Evolutionary conservation across 148 eudicot genomes (phyloP).

Genomic region (Cornus florida): DNA sequence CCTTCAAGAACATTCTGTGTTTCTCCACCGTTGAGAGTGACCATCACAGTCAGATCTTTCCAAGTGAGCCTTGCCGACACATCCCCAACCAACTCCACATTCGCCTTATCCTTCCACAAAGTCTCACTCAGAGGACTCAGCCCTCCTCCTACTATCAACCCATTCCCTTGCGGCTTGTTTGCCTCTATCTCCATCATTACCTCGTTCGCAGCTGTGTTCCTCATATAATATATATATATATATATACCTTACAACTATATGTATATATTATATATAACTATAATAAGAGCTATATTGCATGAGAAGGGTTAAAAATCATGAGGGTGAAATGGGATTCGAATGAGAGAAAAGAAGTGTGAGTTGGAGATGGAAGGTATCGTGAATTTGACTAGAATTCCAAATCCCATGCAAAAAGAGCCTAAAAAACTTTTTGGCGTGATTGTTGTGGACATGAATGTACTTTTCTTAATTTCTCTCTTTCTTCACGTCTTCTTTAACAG

Average conservation of each 20-base stretch:
- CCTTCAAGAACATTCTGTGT: slow-evolving; percentile 80
- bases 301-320: not conserved
- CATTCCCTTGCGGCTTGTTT: slow-evolving; percentile 30
- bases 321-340: not conserved
- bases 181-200: slow-evolving; percentile 56
- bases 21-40: slow-evolving; percentile 68
- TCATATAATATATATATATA: not conserved
- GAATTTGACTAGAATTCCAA: slow-evolving; percentile 7
- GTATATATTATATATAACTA: too few species aligned
- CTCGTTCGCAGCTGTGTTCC: slow-evolving; percentile 15
- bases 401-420: slow-evolving; percentile 15
- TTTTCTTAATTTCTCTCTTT: not conserved
- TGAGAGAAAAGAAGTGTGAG: not conserved
- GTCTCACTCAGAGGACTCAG: slow-evolving; percentile 87
- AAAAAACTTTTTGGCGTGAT: slow-evolving; percentile 5
- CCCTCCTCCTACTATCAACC: slow-evolving; percentile 32
- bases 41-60: slow-evolving; percentile 83
- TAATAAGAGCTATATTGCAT: too few species aligned
- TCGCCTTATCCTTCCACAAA: slow-evolving; percentile 60
- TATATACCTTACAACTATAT: not conserved
- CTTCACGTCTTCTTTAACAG: not conserved
- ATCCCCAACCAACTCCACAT: slow-evolving; percentile 54
- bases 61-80: slow-evolving; percentile 87
- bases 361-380: not conserved
- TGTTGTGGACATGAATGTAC: not conserved